Conservation (phyloP, 2,329 filamentous ascomycete species). For the Sarocladium strictum region DNA sequence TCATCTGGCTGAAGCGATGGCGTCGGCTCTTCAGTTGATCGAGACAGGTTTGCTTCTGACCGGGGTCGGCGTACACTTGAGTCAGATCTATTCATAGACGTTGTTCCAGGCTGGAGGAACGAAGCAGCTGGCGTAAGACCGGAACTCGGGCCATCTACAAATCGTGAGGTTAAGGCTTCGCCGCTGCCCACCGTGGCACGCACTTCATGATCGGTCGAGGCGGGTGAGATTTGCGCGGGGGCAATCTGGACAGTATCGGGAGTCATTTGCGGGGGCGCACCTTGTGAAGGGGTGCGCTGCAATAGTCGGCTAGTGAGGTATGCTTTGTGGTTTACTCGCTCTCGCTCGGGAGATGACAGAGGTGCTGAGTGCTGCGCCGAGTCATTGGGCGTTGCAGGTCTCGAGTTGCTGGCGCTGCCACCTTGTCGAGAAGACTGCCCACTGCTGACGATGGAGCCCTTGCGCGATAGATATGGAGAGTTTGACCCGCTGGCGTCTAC, state of each 20-base stretch:
- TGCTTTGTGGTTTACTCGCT: conserved; percentile 50
- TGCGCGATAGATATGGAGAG: conserved; percentile 46
- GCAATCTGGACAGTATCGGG: conserved; percentile 40
- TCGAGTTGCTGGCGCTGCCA: conserved; percentile 26
- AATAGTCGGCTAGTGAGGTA: conserved; percentile 63
- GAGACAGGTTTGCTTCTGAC: conserved; percentile 33
- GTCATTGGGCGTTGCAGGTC: conserved; percentile 28
- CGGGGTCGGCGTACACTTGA: conserved; percentile 33
- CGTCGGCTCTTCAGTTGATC: conserved; percentile 18
- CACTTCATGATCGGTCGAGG: conserved; percentile 20
- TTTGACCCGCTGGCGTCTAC: conserved; percentile 60
- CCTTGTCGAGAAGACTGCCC: conserved; percentile 39
- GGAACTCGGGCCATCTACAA: conserved; percentile 47
- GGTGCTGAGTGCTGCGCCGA: conserved; percentile 9
- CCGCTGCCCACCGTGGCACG: conserved; percentile 24
- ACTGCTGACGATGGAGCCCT: conserved; percentile 43
- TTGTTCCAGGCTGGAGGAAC: conserved; percentile 37
- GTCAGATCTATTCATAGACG: conserved; percentile 24
- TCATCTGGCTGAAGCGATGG: conserved; percentile 27
- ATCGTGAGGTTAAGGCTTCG: conserved; percentile 52
- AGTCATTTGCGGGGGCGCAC: conserved; percentile 60
- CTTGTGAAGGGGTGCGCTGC: conserved; percentile 55
- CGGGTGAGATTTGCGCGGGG: conserved; percentile 29
- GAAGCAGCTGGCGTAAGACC: conserved; percentile 45
- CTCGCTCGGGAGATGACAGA: conserved; percentile 29